Base-by-base conservation (phyloP, 768 basidiomycete species). In the Lactarius deliciosus region DNA sequence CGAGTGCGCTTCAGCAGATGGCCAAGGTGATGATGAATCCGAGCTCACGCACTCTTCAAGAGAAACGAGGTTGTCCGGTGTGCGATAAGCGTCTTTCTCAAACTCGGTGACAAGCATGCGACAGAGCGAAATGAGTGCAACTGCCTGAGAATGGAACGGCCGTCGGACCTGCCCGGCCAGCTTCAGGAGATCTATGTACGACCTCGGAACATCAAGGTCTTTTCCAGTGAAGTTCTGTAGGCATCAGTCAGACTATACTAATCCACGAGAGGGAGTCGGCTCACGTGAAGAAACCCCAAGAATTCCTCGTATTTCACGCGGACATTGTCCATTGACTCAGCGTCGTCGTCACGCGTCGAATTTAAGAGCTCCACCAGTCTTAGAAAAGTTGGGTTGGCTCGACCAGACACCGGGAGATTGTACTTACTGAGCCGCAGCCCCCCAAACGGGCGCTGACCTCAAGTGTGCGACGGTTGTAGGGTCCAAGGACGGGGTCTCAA, bases 131-230 rank as follows among this genome's bases (percentile, higher is more conserved):
- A 68, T 61, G 40, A 68, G 64, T 9, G 60, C 60, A 4, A 66
- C 11, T n/a, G 68, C 68, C 60, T 68, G 68, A 3, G 64, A 60
- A n/a, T 66, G 56, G 68, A 66, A 68, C 6, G 68, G 68, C 32
- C 68, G 68, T 45, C 68, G 56, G 47, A 65, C 64, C 55, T 30
- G 54, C 13, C 60, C 64, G n/a, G 68, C 68, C 20, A 66, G 56
- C 40, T 68, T 68, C 45, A 68, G 66, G 6, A 68, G 45, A 30
- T 61, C 56, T 15, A 58, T 43, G 64, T 66, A 68, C 5, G 68
- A 66, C n/a, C 25, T 43, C 15, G 68, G 68, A 2, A 61, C 36
- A 9, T 57, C 40, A 36, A 68, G 22, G 10, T 53, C 68, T 50
- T 43, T 50, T 53, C 25, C 50, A 25, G 57, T 66, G 50, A 53